phyloP scores from a whole-genome alignment of 352 stramenopile species.

The Sclerospora graminicola region DNA sequence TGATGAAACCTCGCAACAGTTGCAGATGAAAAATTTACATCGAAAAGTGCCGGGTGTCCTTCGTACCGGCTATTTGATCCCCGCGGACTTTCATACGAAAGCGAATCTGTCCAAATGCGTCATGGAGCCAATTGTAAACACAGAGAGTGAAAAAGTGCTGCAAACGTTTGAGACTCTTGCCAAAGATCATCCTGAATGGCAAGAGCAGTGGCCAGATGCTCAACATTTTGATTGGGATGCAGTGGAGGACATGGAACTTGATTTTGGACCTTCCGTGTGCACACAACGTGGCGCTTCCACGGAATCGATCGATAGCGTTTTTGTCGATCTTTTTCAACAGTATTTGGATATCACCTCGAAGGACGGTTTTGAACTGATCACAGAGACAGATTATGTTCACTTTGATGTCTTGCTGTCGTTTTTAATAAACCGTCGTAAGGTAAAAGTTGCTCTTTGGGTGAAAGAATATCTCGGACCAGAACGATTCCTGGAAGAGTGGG shows the following conservation, averaged over 20 bases:
- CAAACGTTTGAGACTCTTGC: background rate
- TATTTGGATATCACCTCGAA: slow-evolving; percentile 17
- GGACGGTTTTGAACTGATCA: slow-evolving; percentile 12
- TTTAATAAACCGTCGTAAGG: slow-evolving; percentile 24
- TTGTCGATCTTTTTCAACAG: slow-evolving; percentile 14
- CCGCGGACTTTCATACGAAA: slow-evolving; percentile 8
- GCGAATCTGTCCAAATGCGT: slow-evolving; percentile 7
- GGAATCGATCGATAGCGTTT: background rate
- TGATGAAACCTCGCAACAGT: slow-evolving; percentile 33
- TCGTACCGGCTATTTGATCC: slow-evolving; percentile 20
- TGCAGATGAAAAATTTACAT: slow-evolving; percentile 22
- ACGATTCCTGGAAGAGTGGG: slow-evolving; percentile 24
- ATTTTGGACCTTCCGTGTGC: slow-evolving; percentile 16
- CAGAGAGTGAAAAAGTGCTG: background rate
- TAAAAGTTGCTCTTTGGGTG: slow-evolving; percentile 23
- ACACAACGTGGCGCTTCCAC: background rate
- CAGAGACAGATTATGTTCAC: slow-evolving; percentile 10
- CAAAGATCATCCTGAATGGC: slow-evolving; percentile 13
- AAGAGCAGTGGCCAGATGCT: slow-evolving; percentile 11
- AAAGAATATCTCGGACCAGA: slow-evolving; percentile 18
- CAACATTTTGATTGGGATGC: slow-evolving; percentile 11
- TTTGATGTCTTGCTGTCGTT: slow-evolving; percentile 32
- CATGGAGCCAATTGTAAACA: slow-evolving; percentile 3
- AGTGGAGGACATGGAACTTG: slow-evolving; percentile 15
- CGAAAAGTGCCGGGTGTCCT: slow-evolving; percentile 18